Evolutionary conservation across 306 rosid species (phyloP).

Genomic region (Cotoneaster glaucophyllus): DNA sequence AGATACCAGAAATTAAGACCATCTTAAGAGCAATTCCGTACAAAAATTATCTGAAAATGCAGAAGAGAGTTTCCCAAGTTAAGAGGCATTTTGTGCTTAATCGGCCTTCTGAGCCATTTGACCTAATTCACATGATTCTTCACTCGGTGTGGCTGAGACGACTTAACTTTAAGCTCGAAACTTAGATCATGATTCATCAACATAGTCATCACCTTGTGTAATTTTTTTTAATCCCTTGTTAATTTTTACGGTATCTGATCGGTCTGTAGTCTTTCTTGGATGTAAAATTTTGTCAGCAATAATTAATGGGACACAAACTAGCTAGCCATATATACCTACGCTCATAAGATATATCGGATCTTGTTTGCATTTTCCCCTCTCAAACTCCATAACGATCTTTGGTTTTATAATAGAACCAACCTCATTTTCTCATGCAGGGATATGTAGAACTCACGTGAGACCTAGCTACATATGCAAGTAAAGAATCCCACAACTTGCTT

Average conservation of each 20-base stretch:
- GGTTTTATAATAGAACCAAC: background rate
- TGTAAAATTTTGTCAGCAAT: background rate
- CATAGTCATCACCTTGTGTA: background rate
- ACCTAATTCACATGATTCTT: slow-evolving; percentile 62
- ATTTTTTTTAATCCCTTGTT: background rate
- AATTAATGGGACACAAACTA: background rate
- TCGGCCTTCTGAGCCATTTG: slow-evolving; percentile 49
- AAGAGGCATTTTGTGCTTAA: slow-evolving; percentile 52
- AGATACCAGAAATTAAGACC: slow-evolving; percentile 45
- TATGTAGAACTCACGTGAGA: background rate
- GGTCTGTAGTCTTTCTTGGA: background rate
- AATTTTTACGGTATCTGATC: background rate
- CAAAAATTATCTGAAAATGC: slow-evolving; percentile 36
- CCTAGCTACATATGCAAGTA: background rate
- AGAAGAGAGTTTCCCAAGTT: slow-evolving; percentile 32
- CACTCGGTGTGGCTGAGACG: slow-evolving; percentile 77
- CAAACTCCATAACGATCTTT: background rate
- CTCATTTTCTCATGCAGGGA: background rate
- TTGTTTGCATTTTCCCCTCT: background rate
- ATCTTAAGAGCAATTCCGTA: slow-evolving; percentile 34
- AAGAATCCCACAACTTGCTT: too few relatives aligned
- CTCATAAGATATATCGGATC: background rate
- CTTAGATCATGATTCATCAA: background rate
- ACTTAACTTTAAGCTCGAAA: slow-evolving; percentile 33
- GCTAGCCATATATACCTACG: background rate